These are phyloP conservation scores for Acmispon strigosus DNA, from an alignment of 306 rosid species.

Conservation along the genomic window DNA sequence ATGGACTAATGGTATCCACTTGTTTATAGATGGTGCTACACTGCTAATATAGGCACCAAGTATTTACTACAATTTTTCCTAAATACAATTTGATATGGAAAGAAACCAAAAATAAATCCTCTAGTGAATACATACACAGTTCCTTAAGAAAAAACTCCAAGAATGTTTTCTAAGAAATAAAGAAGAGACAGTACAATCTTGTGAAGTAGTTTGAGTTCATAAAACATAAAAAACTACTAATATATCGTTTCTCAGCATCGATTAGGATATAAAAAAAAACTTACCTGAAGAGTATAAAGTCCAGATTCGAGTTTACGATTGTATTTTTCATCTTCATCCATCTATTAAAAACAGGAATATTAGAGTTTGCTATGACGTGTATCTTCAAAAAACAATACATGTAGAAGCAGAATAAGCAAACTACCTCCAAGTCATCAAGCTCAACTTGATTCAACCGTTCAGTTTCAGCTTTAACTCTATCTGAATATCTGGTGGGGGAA, in stretches of 20 bases:
- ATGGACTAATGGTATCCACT: not conserved
- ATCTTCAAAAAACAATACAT: not conserved
- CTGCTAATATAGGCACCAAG: not conserved
- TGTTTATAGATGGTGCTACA: not conserved
- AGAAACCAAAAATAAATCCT: not conserved
- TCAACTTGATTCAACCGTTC: constrained; percentile 59
- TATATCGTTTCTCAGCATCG: not conserved
- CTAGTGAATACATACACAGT: not conserved
- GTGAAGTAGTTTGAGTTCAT: not conserved
- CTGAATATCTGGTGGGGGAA: constrained; percentile 58
- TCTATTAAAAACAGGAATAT: constrained; percentile 38
- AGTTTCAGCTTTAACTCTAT: constrained; percentile 75
- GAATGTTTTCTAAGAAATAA: not conserved
- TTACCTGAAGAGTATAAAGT: constrained; percentile 92
- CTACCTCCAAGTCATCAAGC: constrained; percentile 88
- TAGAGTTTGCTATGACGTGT: not conserved
- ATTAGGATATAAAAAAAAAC: not conserved
- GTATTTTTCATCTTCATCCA: constrained; percentile 95
- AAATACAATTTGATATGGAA: not conserved
- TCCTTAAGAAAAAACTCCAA: not conserved
- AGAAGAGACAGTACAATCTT: not conserved
- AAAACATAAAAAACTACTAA: not conserved
- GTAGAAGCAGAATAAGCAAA: not conserved
- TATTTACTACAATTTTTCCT: not conserved
- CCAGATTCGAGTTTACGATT: constrained; percentile 90